These are phyloP conservation scores for Pleoardoris graminearum DNA, from an alignment of 2,329 filamentous ascomycete genomes.

Conservation along the genomic window DNA sequence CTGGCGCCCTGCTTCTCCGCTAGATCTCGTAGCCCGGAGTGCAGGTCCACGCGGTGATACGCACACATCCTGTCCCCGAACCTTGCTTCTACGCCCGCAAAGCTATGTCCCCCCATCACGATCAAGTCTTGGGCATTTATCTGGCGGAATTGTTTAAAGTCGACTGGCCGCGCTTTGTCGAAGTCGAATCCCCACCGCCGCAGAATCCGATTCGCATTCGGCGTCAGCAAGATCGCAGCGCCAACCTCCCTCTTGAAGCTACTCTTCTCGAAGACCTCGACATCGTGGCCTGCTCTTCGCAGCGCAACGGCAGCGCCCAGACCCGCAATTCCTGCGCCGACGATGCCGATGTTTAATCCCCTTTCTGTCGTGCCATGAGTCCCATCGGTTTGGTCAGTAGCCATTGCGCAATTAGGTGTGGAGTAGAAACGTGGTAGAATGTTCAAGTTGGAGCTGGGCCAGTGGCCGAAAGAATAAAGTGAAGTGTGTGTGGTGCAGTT, in stretches of 20 bases:
- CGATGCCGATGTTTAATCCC: constrained; percentile 17
- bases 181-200: constrained; percentile 42
- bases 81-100: constrained; percentile 12
- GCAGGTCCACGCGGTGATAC: constrained; percentile 21
- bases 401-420: too few species aligned
- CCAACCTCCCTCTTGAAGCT: constrained; percentile 48
- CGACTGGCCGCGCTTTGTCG: constrained; percentile 16
- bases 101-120: background rate
- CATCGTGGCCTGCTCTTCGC: constrained; percentile 22
- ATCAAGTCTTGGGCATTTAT: constrained; percentile 9
- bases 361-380: background rate
- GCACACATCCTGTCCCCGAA: constrained; percentile 17
- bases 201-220: constrained; percentile 45
- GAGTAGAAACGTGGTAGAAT: too few species aligned
- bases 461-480: too few species aligned
- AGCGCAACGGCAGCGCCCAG: constrained; percentile 25
- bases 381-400: background rate
- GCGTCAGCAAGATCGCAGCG: constrained; percentile 48
- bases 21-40: constrained; percentile 15
- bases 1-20: constrained; percentile 9
- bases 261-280: constrained; percentile 29
- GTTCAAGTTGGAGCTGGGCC: too few species aligned
- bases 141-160: constrained; percentile 14
- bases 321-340: constrained; percentile 29
- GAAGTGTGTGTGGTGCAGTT: too few species aligned